phyloP scores from a whole-genome alignment of 352 stramenopile species.

The Phytophthora pistaciae region DNA sequence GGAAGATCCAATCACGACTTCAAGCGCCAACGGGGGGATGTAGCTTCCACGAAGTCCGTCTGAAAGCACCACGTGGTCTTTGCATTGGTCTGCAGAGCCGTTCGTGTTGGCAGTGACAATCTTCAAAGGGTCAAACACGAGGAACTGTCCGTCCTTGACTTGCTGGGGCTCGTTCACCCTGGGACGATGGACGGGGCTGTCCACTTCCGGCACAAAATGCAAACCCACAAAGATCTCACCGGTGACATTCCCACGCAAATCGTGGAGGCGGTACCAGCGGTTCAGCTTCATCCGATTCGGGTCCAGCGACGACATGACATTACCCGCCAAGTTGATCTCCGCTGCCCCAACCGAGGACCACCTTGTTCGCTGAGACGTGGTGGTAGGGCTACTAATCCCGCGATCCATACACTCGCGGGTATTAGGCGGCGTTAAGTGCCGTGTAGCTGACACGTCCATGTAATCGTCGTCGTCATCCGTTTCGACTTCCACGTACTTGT shows the following conservation, averaged over 20 bases:
- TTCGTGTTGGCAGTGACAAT: constrained; percentile 69
- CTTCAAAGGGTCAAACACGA: constrained; percentile 90
- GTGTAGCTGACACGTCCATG: constrained; percentile 32
- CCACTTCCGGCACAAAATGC: constrained; percentile 73
- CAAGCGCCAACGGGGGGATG: constrained; percentile 84
- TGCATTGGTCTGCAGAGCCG: constrained; percentile 38
- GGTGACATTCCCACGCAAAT: constrained; percentile 80
- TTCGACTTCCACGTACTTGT: constrained; percentile 90
- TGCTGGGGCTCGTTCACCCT: constrained; percentile 72
- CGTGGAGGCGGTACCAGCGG: constrained; percentile 86
- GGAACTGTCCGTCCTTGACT: constrained; percentile 84
- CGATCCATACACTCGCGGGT: constrained; percentile 34
- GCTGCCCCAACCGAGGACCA: constrained; percentile 84
- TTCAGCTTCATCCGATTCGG: constrained; percentile 72
- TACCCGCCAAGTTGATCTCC: constrained; percentile 88
- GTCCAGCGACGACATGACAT: constrained; percentile 82
- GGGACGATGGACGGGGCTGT: constrained; percentile 26
- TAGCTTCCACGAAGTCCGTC: constrained; percentile 84
- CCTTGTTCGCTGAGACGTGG: constrained; percentile 54
- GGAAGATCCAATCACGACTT: constrained; percentile 80
- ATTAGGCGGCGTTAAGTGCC: constrained; percentile 33
- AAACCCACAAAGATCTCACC: constrained; percentile 88
- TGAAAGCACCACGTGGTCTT: constrained; percentile 77
- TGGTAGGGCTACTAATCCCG: constrained; percentile 60
- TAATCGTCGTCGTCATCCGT: constrained; percentile 65